Evolutionary conservation across 352 stramenopile species (phyloP), one percentile per base, ranked within the genome.

Genomic region (Globisporangium carolinianum): DNA sequence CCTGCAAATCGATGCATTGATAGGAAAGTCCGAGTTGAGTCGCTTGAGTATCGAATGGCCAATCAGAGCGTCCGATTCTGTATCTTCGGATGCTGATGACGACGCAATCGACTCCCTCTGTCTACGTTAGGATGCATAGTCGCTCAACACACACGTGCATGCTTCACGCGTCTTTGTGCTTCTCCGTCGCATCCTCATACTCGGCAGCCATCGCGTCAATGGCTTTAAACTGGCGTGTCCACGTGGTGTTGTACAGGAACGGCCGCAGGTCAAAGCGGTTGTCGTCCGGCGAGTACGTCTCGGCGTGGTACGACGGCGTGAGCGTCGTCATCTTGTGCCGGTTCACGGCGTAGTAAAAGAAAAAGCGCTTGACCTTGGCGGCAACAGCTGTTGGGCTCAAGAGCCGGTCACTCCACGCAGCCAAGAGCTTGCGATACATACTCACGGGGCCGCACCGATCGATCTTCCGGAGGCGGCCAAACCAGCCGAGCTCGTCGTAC

Each of bases 311-410:
- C 39, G 94, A 94, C 43, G 97, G 97, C 51, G 97, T 99, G 48
- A 99, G 82, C 18, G 95, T 99, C 55, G 95, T 98, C 92, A 98
- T 98, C 74, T 99, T 99, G 85, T 99, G 97, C 32, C 97, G 89
- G 77, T 99, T 99, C 60, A 98, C 75, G 32, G 87, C 85, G 74
- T 99, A 99, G 71, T 96, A 98, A 65, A 90, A 97, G 82, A 99
- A 99, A 72, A 99, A 99, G 35, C 90, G 81, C 75, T 99, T 99
- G 2, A 96, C 85, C 67, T 96, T 95, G 38, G 81, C 70, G n/a
- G 87, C 87, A 52, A 97, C 80, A 15, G 72, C 72, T 8, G 69
- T 75, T 47, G 88, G 85, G 18, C 76, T 65, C 24, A 98, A 68
- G 24, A 32, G 24, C 24, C 24, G 24, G 61, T 97, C 76, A 60